A percentile compares a stretch with the other conserved stretches of the same genome.
These are phyloP conservation scores for Intubia oerlemansii DNA, from an alignment of 2,329 filamentous ascomycete species.

Conservation along the genomic window DNA sequence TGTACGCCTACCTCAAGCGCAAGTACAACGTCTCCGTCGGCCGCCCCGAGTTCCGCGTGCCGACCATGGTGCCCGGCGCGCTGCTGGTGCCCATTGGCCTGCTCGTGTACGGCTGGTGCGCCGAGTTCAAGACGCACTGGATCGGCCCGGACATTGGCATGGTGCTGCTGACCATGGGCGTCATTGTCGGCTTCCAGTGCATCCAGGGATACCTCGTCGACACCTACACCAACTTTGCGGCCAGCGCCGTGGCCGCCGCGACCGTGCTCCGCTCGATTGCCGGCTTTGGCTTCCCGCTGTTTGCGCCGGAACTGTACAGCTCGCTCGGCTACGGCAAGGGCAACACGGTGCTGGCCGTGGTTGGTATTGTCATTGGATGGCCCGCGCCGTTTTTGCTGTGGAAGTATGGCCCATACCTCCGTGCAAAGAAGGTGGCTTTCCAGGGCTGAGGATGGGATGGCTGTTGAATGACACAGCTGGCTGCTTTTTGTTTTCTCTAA, in stretches of 20 bases:
- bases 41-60: constrained; percentile 21
- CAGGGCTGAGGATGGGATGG: constrained; percentile 1
- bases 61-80: constrained; percentile 19
- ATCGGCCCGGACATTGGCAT: constrained; percentile 23
- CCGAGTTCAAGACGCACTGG: constrained; percentile 21
- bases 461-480: no score
- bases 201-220: constrained; percentile 26
- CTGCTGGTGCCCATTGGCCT: constrained; percentile 21
- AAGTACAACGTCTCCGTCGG: constrained; percentile 14
- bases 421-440: constrained; percentile 7
- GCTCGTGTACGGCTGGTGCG: constrained; percentile 24
- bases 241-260: constrained; percentile 21
- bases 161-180: constrained; percentile 16
- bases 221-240: constrained; percentile 22
- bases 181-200: constrained; percentile 21
- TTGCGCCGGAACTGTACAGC: constrained; percentile 23
- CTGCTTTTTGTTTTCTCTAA: neutral
- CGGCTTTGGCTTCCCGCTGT: constrained; percentile 29
- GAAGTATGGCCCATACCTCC: constrained; percentile 20
- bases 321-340: constrained; percentile 20
- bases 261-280: constrained; percentile 23
- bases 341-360: constrained; percentile 20
- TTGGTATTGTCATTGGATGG: constrained; percentile 18
- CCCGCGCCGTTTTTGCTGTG: constrained; percentile 23
- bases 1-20: constrained; percentile 21